These are phyloP conservation scores for Phytopythium delawarense DNA, from an alignment of 352 stramenopile species.

Conservation along the genomic window DNA sequence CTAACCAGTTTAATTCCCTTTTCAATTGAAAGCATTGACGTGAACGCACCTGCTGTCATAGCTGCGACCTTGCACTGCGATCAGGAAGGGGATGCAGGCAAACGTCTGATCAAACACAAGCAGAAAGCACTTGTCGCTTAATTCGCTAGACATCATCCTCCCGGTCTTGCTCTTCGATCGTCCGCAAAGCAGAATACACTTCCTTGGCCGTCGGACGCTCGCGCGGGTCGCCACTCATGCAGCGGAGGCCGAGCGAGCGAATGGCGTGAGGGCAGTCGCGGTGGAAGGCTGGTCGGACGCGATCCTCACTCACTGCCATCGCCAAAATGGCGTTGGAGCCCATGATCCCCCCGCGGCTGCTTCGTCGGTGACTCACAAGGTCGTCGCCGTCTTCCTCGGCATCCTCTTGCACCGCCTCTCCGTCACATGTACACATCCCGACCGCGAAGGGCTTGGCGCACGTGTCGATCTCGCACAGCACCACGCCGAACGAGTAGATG, in stretches of 20 bases:
- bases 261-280: conserved; percentile 28
- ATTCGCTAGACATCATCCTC: background rate
- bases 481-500: conserved; percentile 55
- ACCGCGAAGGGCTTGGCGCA: conserved; percentile 37
- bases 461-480: conserved; percentile 49
- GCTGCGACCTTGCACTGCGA: too few relatives aligned
- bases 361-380: background rate
- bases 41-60: background rate
- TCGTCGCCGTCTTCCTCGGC: conserved; percentile 5
- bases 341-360: conserved; percentile 8
- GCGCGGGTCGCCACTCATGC: conserved; percentile 3
- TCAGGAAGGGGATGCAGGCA: too few relatives aligned
- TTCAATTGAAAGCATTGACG: background rate
- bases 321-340: conserved; percentile 38
- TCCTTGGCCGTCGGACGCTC: conserved; percentile 5
- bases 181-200: conserved; percentile 2
- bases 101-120: too few relatives aligned
- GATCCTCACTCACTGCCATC: conserved; percentile 36
- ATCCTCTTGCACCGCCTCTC: conserved; percentile 1
- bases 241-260: conserved; percentile 18
- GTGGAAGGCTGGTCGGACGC: conserved; percentile 31
- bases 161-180: conserved; percentile 2
- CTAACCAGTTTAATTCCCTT: background rate
- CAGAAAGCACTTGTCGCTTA: too few relatives aligned
- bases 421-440: conserved; percentile 10